Evolutionary conservation across 257 asterid species (phyloP).

Genomic region (Jacaranda copaia): DNA sequence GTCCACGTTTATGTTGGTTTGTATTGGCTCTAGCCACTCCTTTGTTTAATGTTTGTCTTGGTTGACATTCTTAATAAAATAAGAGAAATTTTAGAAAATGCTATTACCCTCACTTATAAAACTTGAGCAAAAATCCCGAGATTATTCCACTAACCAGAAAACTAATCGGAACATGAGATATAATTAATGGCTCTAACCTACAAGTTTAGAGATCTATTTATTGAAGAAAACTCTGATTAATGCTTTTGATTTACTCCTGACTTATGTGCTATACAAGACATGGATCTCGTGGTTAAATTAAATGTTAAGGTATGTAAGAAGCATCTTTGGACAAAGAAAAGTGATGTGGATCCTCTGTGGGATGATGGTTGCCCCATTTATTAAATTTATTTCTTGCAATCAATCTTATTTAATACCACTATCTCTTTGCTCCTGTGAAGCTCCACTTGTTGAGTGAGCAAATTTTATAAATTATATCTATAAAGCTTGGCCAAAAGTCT

Average conservation of each 20-base stretch:
- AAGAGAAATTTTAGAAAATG: neutral
- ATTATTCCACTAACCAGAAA: neutral
- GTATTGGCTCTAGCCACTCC: neutral
- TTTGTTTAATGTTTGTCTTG: neutral
- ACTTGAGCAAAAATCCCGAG: neutral
- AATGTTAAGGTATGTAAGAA: neutral
- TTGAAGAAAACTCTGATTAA: neutral
- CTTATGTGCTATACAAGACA: neutral
- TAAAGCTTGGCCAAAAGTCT: neutral
- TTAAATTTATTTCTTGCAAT: neutral
- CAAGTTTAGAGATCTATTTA: neutral
- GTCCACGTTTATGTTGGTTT: neutral
- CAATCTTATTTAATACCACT: neutral
- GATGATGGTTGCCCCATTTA: neutral
- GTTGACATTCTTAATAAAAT: slow-evolving; percentile 8
- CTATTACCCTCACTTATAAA: neutral
- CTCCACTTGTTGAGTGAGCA: slow-evolving; percentile 21
- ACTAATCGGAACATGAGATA: neutral
- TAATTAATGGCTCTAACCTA: neutral
- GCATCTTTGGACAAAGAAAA: neutral
- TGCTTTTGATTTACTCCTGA: slow-evolving; percentile 2
- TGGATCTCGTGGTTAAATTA: slow-evolving; percentile 11
- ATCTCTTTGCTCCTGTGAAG: slow-evolving; percentile 11
- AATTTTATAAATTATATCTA: slow-evolving; percentile 23
- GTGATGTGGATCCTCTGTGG: neutral